phyloP scores from a whole-genome alignment of 2,329 filamentous ascomycete genomes.

The Talaromyces sp. region DNA sequence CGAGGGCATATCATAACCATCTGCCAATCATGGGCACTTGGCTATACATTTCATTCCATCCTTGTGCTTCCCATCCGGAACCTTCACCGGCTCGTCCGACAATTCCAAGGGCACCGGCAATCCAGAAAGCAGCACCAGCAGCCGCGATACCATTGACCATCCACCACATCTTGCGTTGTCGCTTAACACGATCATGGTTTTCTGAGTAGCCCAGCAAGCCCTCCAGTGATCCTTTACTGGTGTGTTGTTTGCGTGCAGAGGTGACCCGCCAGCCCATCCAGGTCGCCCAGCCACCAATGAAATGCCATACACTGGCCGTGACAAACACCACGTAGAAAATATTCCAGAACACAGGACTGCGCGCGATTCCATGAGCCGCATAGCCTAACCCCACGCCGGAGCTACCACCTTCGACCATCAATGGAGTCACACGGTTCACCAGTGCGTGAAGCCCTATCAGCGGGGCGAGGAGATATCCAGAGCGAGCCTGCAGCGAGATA shows the following conservation, averaged over 20 bases:
- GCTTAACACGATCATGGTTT: slow-evolving; percentile 54
- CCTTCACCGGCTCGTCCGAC: slow-evolving; percentile 71
- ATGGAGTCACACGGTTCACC: slow-evolving; percentile 74
- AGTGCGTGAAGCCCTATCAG: slow-evolving; percentile 72
- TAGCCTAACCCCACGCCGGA: slow-evolving; percentile 84
- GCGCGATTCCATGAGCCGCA: slow-evolving; percentile 81
- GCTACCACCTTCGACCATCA: slow-evolving; percentile 77
- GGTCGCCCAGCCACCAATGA: slow-evolving; percentile 81
- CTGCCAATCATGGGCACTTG: slow-evolving; percentile 60
- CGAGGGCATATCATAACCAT: slow-evolving; percentile 47
- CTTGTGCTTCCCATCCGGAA: slow-evolving; percentile 75
- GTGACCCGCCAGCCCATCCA: slow-evolving; percentile 66
- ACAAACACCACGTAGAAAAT: slow-evolving; percentile 71
- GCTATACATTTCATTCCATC: slow-evolving; percentile 75
- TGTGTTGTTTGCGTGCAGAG: slow-evolving; percentile 33
- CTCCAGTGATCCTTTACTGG: slow-evolving; percentile 34
- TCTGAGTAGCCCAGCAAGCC: slow-evolving; percentile 47
- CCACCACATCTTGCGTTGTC: slow-evolving; percentile 69
- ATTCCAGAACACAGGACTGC: slow-evolving; percentile 68
- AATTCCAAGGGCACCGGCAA: slow-evolving; percentile 76
- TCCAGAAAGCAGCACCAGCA: slow-evolving; percentile 69
- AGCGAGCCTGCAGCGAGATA: slow-evolving; percentile 68
- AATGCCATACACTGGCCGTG: slow-evolving; percentile 70
- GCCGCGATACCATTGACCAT: slow-evolving; percentile 67
- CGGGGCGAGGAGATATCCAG: slow-evolving; percentile 71